phyloP scores from a whole-genome alignment of 2,329 filamentous ascomycete genomes.

The Colletotrichum musicola region DNA sequence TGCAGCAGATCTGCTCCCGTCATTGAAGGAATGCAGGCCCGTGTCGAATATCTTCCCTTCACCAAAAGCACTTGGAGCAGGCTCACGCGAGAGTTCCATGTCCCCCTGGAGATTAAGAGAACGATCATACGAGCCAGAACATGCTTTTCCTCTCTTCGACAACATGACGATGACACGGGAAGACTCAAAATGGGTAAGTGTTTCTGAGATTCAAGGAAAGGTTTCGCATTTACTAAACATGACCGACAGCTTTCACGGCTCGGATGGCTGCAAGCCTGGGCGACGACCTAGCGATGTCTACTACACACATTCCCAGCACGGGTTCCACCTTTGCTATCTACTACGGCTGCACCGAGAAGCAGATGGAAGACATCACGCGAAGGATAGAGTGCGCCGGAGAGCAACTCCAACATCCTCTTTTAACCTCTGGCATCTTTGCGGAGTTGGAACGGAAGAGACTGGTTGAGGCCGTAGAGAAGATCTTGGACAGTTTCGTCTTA shows the following conservation, averaged over 20 bases:
- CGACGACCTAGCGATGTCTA: slow-evolving; percentile 9
- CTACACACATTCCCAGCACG: slow-evolving; percentile 17
- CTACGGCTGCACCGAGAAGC: slow-evolving; percentile 11
- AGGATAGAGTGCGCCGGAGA: not conserved
- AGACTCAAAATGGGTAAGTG: slow-evolving; percentile 3
- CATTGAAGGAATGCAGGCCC: not conserved
- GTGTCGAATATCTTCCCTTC: not conserved
- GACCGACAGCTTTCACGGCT: not conserved
- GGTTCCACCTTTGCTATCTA: slow-evolving; percentile 5
- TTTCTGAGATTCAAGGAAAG: not conserved
- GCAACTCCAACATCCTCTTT: not conserved
- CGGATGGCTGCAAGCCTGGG: slow-evolving; percentile 7
- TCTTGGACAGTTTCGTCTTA: not conserved
- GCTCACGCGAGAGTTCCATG: slow-evolving; percentile 1
- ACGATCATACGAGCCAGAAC: slow-evolving; percentile 2
- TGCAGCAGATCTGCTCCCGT: slow-evolving; percentile 3
- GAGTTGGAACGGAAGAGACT: slow-evolving; percentile 18
- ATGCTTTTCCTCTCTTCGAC: not conserved
- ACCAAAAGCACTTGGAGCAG: not conserved
- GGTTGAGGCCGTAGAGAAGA: not conserved
- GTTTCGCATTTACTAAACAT: not conserved
- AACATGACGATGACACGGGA: not conserved
- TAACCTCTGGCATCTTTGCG: slow-evolving; percentile 8
- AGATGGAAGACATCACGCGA: not conserved
- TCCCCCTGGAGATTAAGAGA: slow-evolving; percentile 4